These are phyloP conservation scores for Drechslerella coelobrocha DNA, from an alignment of 2,329 filamentous ascomycete genomes.

Conservation along the genomic window DNA sequence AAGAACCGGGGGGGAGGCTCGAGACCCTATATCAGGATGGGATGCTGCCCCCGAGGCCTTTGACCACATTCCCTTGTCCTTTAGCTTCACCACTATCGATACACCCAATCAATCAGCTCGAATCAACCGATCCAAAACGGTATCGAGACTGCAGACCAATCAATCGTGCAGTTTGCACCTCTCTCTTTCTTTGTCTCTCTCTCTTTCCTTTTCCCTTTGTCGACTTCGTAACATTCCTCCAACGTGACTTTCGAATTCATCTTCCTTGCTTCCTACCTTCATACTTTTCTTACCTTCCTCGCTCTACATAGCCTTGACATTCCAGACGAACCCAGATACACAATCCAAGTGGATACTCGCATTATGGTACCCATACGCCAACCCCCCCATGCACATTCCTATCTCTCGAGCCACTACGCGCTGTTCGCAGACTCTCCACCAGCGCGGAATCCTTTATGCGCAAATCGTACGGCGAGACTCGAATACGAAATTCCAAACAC, in stretches of 20 bases:
- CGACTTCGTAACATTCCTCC: slow-evolving; percentile 25
- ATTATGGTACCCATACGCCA: slow-evolving; percentile 31
- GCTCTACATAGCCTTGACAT: slow-evolving; percentile 15
- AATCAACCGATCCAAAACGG: background rate
- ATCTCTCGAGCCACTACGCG: slow-evolving; percentile 12
- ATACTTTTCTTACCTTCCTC: too few relatives aligned
- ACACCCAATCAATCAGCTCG: background rate
- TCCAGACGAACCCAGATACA: slow-evolving; percentile 31
- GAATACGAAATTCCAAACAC: slow-evolving; percentile 26
- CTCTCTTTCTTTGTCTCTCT: background rate
- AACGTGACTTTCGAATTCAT: slow-evolving; percentile 3
- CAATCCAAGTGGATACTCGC: slow-evolving; percentile 22
- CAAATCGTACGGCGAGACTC: slow-evolving; percentile 5
- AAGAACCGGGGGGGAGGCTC: background rate
- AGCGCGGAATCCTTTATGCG: slow-evolving; percentile 26
- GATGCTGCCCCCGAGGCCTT: background rate
- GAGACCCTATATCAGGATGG: slow-evolving; percentile 1
- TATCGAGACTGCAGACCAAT: background rate
- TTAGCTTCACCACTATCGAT: slow-evolving; percentile 3
- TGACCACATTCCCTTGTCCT: background rate
- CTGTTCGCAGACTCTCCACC: slow-evolving; percentile 35
- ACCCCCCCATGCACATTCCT: slow-evolving; percentile 39
- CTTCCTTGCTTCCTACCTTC: slow-evolving; percentile 2
- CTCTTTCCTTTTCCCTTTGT: background rate
- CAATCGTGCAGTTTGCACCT: too few relatives aligned